Conservation (phyloP, 345 rosid genomes). For the Aurinia saxatilis region DNA sequence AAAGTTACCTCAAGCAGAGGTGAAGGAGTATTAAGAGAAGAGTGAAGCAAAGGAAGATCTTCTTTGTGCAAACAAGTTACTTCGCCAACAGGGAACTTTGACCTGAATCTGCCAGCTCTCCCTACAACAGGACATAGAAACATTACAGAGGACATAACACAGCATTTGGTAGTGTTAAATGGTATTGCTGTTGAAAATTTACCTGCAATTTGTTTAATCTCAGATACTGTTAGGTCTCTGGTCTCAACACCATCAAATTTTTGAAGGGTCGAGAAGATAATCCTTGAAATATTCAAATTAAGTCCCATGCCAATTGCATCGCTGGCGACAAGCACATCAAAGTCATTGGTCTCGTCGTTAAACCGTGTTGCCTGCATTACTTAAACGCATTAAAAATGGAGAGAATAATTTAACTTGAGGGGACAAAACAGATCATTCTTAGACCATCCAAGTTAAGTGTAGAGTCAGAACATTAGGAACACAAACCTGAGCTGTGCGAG, state of each 20-base stretch:
- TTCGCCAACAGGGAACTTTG: constrained; percentile 83
- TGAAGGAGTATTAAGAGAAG: constrained; percentile 57
- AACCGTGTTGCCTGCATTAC: constrained; percentile 82
- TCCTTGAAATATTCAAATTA: constrained; percentile 83
- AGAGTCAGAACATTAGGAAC: constrained; percentile 14
- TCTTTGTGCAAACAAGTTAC: constrained; percentile 66
- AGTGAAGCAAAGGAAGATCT: constrained; percentile 76
- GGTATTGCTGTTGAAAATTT: background rate
- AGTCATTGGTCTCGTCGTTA: constrained; percentile 71
- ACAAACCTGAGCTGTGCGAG: constrained; percentile 88
- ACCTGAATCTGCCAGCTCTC: constrained; percentile 88
- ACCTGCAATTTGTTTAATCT: constrained; percentile 98
- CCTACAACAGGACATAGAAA: constrained; percentile 36
- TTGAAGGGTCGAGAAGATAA: constrained; percentile 69
- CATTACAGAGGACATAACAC: background rate
- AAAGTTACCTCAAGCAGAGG: constrained; percentile 64
- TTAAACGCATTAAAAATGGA: constrained; percentile 23
- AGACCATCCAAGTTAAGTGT: background rate
- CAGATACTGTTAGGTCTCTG: constrained; percentile 67
- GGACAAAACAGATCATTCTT: background rate
- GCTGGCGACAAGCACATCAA: constrained; percentile 96
- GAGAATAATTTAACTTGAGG: background rate
- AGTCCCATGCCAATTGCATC: constrained; percentile 99
- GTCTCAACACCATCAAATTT: constrained; percentile 70
- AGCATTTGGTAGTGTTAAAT: background rate